A percentile compares a stretch with the other conserved stretches of the same genome.
Evolutionary conservation across 225 moss, liverwort and hornwort species (phyloP).

Genomic region (Takakia lepidozioides): DNA sequence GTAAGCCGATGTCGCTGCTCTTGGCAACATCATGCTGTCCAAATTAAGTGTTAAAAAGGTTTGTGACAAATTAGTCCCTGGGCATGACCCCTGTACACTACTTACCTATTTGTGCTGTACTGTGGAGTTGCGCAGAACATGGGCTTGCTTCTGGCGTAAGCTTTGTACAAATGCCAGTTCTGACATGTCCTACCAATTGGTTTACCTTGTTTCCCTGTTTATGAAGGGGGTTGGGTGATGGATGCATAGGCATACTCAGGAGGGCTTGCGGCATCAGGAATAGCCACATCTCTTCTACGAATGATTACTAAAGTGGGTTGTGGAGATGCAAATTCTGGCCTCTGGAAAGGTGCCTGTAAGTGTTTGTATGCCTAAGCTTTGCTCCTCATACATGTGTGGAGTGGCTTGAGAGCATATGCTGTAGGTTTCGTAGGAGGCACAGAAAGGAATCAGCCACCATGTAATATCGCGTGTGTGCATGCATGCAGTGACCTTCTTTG

Average conservation of each 20-base stretch:
- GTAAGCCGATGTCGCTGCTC: too few relatives aligned
- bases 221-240: background rate
- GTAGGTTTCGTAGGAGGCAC: background rate
- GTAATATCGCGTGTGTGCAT: background rate
- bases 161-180: too few relatives aligned
- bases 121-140: too few relatives aligned
- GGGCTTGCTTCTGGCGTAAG: too few relatives aligned
- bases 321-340: conserved; percentile 42
- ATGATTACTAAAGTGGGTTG: conserved; percentile 67
- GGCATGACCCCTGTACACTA: too few relatives aligned
- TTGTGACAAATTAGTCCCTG: too few relatives aligned
- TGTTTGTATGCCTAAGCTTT: background rate
- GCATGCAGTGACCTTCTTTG: conserved; percentile 62
- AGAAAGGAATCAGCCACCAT: background rate
- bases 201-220: background rate
- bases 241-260: conserved; percentile 55
- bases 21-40: too few relatives aligned
- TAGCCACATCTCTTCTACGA: conserved; percentile 51
- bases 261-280: conserved; percentile 71
- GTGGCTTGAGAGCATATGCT: background rate
- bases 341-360: conserved; percentile 78
- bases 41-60: too few relatives aligned
- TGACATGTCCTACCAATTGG: too few relatives aligned
- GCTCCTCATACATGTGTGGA: background rate
- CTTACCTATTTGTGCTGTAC: too few relatives aligned